These are phyloP conservation scores for Prunus kanzakura DNA, from an alignment of 306 rosid species.

Conservation along the genomic window DNA sequence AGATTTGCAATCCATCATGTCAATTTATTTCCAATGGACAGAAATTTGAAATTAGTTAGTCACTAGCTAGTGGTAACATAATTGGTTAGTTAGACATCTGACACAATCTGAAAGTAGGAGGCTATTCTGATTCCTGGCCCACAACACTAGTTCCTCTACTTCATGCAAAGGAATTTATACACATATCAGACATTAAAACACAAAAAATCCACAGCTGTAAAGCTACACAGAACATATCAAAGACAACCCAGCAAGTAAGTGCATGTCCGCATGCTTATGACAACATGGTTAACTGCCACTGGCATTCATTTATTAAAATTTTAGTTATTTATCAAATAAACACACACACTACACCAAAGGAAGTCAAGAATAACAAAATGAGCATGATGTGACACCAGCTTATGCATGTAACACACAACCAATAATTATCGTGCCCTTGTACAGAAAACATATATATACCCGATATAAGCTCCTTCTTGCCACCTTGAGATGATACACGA, in stretches of 20 bases:
- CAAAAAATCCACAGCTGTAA: background rate
- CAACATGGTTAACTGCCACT: background rate
- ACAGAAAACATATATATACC: constrained; percentile 35
- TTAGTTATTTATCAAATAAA: background rate
- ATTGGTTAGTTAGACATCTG: background rate
- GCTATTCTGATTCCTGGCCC: background rate
- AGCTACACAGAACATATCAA: background rate
- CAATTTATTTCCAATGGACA: no score
- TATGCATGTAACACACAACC: background rate
- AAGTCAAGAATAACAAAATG: background rate
- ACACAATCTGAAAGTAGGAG: background rate
- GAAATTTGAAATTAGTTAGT: no score
- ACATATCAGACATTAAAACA: background rate
- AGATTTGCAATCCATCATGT: no score
- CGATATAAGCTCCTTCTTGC: constrained; percentile 73
- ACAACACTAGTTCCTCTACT: background rate
- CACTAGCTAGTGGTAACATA: background rate
- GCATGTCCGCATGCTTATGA: background rate
- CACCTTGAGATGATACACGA: constrained; percentile 62
- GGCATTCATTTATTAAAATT: background rate
- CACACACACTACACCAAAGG: background rate
- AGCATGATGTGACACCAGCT: background rate
- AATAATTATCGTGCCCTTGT: background rate
- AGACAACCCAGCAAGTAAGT: background rate
- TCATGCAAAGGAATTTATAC: background rate